Evolutionary conservation across 2,329 filamentous ascomycete genomes (phyloP).

Genomic region (Pyrenophora seminiperda): DNA sequence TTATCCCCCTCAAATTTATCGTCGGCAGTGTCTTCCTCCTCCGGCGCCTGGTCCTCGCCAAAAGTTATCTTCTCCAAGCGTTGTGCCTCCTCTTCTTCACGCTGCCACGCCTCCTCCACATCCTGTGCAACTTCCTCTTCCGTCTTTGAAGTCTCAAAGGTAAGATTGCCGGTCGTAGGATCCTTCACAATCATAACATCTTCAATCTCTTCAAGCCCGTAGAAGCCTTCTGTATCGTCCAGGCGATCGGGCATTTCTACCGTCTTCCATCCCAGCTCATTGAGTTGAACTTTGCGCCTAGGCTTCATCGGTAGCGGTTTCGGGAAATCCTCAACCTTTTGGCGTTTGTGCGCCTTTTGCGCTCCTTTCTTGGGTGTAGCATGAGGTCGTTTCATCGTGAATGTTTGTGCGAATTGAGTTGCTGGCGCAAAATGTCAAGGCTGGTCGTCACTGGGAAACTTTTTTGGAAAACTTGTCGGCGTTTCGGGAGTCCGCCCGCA

Average conservation of each 20-base stretch:
- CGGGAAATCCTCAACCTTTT: constrained; percentile 43
- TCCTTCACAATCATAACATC: constrained; percentile 81
- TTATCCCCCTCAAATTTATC: not conserved
- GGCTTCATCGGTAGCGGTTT: constrained; percentile 24
- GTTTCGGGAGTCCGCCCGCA: constrained; percentile 30
- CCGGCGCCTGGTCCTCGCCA: constrained; percentile 17
- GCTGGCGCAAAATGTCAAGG: constrained; percentile 6
- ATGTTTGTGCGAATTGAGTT: constrained; percentile 3
- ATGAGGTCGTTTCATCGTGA: constrained; percentile 47
- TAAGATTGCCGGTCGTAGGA: constrained; percentile 55
- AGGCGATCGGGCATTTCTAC: constrained; percentile 74
- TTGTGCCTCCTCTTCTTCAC: constrained; percentile 28
- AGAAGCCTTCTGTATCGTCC: constrained; percentile 92
- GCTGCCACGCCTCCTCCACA: constrained; percentile 28
- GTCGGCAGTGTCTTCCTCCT: constrained; percentile 6
- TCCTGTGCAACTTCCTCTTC: constrained; percentile 33
- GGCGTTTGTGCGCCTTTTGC: constrained; percentile 52
- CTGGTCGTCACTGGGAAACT: constrained; percentile 14
- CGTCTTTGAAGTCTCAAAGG: constrained; percentile 46
- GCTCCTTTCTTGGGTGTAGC: constrained; percentile 48
- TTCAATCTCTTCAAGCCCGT: constrained; percentile 87
- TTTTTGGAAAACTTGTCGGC: constrained; percentile 33
- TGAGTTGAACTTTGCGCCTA: constrained; percentile 48
- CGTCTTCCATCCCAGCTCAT: constrained; percentile 66
- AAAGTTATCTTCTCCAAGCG: constrained; percentile 31